Evolutionary conservation across 2,329 filamentous ascomycete species (phyloP), one percentile per base, ranked within the genome.

Genomic region (Coccinonectria pachysandricola): DNA sequence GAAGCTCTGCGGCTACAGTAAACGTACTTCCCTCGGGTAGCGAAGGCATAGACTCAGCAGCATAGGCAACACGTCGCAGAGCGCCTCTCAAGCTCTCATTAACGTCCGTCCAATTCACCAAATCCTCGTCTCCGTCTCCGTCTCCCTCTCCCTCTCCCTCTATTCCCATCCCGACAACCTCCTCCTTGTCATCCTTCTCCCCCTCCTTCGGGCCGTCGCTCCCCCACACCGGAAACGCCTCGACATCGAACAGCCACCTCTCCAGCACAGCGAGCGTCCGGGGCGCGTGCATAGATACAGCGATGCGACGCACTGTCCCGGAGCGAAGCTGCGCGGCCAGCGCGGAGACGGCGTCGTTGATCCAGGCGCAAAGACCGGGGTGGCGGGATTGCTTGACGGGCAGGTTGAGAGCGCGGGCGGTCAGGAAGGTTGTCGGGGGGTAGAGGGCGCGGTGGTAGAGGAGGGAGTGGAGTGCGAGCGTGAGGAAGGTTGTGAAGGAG

Each of bases 331-430:
- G 79, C 4, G 62, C 64, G 33, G 72, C 65, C 12, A 86, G 71
- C 18, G 84, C 79, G 36, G 75, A 62, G 21, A 91, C 71, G 39
- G 86, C 84, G 51, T 91, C 81, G 48, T 68, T 72, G 54, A 94
- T 75, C 81, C 87, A 95, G 45, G 74, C 62, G 64, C 84, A 92
- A 38, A 94, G 80, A 42, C 73, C 72, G 0, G 87, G 84, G 54
- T 94, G 86, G 31, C 86, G 79, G 34, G 75, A 88, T 52, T 94
- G 86, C 44, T 81, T 79, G 23, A 92, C 79, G 15, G 84, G 71
- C 32, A 85, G 76, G 57, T 88, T 86, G 64, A 87, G 87, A 45
- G 83, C 85, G 37, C 79, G 73, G 19, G 79, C 72, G 21, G 79
- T 74, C 31, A 88, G 70, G 58, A 94, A 95, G 18, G 84, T 83